These are phyloP conservation scores for Apiotrichum sp. DNA, from an alignment of 1,284 basidiomycete genomes.

Conservation along the genomic window DNA sequence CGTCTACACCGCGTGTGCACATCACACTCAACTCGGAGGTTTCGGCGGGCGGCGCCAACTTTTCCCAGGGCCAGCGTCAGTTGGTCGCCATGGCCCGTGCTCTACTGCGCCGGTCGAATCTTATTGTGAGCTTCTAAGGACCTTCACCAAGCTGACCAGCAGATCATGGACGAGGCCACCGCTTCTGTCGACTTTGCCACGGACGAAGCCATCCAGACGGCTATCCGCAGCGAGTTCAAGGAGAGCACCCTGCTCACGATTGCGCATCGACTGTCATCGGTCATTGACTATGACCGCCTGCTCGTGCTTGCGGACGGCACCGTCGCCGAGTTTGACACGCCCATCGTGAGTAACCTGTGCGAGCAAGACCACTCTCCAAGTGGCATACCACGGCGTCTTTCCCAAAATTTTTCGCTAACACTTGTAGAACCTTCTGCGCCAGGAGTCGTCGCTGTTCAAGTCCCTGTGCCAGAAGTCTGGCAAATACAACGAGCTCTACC, in stretches of 20 bases:
- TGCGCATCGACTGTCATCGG: conserved; percentile 66
- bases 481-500: conserved; percentile 56
- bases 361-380: too few relatives aligned
- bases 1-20: conserved; percentile 33
- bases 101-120: conserved; percentile 64
- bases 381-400: neutral
- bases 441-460: conserved; percentile 67
- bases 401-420: conserved; percentile 1
- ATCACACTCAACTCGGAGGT: conserved; percentile 66
- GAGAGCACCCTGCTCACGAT: conserved; percentile 74
- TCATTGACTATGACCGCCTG: conserved; percentile 69
- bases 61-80: conserved; percentile 78
- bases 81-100: conserved; percentile 65
- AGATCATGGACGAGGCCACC: conserved; percentile 75
- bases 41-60: conserved; percentile 71
- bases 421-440: conserved; percentile 58
- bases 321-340: conserved; percentile 76
- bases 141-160: conserved; percentile 4
- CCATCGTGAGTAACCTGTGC: conserved; percentile 47
- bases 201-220: conserved; percentile 61
- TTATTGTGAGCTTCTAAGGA: conserved; percentile 51
- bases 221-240: conserved; percentile 72
- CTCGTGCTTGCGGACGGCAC: conserved; percentile 74
- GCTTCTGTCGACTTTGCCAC: conserved; percentile 74
- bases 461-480: conserved; percentile 77